phyloP scores from a whole-genome alignment of 2,329 filamentous ascomycete species.

The Xylariaceae sp. region DNA sequence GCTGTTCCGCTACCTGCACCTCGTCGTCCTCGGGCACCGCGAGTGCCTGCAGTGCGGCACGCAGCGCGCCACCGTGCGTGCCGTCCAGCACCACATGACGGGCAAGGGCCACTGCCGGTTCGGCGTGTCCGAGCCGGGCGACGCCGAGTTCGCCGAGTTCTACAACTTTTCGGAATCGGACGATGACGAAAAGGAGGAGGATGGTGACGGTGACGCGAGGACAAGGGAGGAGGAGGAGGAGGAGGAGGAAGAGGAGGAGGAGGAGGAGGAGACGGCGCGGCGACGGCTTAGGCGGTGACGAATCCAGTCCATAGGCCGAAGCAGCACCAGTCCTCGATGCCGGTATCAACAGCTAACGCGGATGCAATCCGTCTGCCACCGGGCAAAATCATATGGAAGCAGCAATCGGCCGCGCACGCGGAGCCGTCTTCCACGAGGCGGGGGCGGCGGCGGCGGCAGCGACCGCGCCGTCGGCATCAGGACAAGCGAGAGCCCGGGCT shows the following conservation, averaged over 20 bases:
- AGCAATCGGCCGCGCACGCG: constrained; percentile 9
- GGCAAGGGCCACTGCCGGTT: constrained; percentile 21
- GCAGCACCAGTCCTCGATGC: constrained; percentile 6
- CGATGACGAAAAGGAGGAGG: constrained; percentile 8
- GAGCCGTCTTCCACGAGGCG: constrained; percentile 6
- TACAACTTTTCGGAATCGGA: constrained; percentile 16
- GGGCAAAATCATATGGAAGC: constrained; percentile 17
- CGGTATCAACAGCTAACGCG: constrained; percentile 11
- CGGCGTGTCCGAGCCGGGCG: constrained; percentile 13
- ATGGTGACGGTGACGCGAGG: constrained; percentile 2
- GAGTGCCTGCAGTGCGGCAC: constrained; percentile 46
- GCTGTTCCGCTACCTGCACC: constrained; percentile 38
- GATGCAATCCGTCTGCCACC: constrained; percentile 19
- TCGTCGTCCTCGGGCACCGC: constrained; percentile 38
- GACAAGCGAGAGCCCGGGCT: too few relatives aligned
- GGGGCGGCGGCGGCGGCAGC: constrained; percentile 7
- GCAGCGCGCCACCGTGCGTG: constrained; percentile 32
- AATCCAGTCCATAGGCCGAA: neutral
- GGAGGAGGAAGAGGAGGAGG: too few relatives aligned
- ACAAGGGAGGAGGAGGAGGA: neutral
- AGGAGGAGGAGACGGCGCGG: neutral
- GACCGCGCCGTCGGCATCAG: too few relatives aligned
- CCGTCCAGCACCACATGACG: constrained; percentile 36
- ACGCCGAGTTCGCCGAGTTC: constrained; percentile 21
- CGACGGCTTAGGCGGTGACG: neutral